These are phyloP conservation scores for Phaeomoniella chlamydospora DNA, from an alignment of 2,329 filamentous ascomycete genomes.

Conservation along the genomic window DNA sequence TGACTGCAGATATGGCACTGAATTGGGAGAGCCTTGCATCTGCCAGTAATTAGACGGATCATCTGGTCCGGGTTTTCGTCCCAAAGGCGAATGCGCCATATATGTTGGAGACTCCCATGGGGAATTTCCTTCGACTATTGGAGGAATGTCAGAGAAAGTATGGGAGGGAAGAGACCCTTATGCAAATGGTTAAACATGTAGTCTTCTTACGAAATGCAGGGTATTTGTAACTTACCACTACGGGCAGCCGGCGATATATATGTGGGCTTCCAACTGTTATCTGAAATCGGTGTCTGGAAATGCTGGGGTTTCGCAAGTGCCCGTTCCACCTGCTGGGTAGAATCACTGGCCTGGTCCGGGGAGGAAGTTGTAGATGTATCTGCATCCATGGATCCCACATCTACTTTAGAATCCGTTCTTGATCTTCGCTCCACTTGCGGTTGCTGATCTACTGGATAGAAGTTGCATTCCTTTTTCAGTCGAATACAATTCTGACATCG, in stretches of 20 bases:
- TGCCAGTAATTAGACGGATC: not conserved
- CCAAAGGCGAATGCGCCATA: not conserved
- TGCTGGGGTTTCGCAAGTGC: not conserved
- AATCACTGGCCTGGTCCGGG: conserved; percentile 13
- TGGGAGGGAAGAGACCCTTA: not conserved
- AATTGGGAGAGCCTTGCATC: not conserved
- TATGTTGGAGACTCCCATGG: not conserved
- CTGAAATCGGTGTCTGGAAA: not conserved
- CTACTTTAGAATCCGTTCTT: conserved; percentile 27
- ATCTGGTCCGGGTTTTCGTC: not conserved
- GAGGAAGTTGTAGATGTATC: conserved; percentile 35
- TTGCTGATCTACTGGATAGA: conserved; percentile 74
- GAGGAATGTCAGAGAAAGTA: not conserved
- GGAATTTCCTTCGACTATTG: not conserved
- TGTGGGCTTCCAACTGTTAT: not conserved
- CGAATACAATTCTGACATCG: conserved; percentile 88
- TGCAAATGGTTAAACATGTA: not conserved
- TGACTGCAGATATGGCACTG: not conserved
- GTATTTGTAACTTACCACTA: not conserved
- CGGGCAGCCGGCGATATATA: not conserved
- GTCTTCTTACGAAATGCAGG: not conserved
- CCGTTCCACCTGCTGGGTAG: not conserved
- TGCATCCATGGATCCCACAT: conserved; percentile 23
- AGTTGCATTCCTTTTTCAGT: conserved; percentile 87
- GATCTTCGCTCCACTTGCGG: conserved; percentile 36